Conservation (phyloP, 306 rosid species). For the Styphnolobium japonicum region DNA sequence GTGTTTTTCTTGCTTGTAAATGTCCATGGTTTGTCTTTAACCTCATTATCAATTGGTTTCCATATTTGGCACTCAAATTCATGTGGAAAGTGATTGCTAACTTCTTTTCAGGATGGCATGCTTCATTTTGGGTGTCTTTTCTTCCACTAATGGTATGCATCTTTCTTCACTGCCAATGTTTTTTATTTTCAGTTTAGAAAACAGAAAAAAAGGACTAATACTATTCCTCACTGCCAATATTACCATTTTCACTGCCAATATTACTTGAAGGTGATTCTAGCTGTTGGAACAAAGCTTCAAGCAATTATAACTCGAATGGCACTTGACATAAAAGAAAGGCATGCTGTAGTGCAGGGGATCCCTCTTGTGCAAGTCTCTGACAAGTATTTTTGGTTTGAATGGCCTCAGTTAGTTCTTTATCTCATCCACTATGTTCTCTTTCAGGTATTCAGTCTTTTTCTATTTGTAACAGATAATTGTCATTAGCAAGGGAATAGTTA, state of each 20-base stretch:
- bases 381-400: slow-evolving; percentile 79
- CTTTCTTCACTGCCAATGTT: background rate
- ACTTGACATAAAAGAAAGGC: slow-evolving; percentile 81
- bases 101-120: slow-evolving; percentile 74
- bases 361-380: slow-evolving; percentile 98
- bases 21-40: slow-evolving; percentile 66
- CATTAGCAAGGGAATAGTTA: background rate
- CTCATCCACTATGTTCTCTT: slow-evolving; percentile 87
- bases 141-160: slow-evolving; percentile 70
- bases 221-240: too few relatives aligned
- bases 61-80: background rate
- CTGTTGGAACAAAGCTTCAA: slow-evolving; percentile 95
- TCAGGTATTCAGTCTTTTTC: slow-evolving; percentile 49
- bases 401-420: slow-evolving; percentile 76
- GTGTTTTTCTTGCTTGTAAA: slow-evolving; percentile 81
- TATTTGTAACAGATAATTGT: background rate
- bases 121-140: slow-evolving; percentile 62
- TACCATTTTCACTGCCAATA: too few relatives aligned
- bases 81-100: background rate
- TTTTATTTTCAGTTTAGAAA: background rate
- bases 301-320: slow-evolving; percentile 89
- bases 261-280: slow-evolving; percentile 66
- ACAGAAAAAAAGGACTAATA: slow-evolving; percentile 10
- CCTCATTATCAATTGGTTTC: background rate
- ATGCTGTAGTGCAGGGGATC: slow-evolving; percentile 94